A percentile compares a stretch with the other conserved stretches of the same genome.
phyloP scores from a whole-genome alignment of 2,329 filamentous ascomycete species.

The Fusarium anthophilum region DNA sequence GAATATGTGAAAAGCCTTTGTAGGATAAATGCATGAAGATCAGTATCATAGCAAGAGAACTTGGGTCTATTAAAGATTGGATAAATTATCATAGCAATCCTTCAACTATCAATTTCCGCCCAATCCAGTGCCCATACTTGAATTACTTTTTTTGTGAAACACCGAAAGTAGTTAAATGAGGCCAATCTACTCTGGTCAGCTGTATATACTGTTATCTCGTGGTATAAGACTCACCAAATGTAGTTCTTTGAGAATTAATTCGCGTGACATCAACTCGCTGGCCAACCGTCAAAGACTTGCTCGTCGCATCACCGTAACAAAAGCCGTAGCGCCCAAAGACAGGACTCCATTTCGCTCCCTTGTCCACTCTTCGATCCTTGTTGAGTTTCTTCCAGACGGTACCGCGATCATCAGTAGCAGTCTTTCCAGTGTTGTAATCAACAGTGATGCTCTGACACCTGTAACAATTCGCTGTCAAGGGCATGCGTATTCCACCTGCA shows the following conservation, averaged over 20 bases:
- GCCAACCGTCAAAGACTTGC: slow-evolving; percentile 5
- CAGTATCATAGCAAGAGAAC: not conserved
- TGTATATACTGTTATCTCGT: fast-evolving
- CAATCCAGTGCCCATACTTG: not conserved
- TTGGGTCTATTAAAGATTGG: not conserved
- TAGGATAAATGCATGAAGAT: not conserved
- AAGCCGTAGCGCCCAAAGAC: slow-evolving; percentile 40
- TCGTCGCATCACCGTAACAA: slow-evolving; percentile 26
- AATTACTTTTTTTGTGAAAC: slow-evolving; percentile 20
- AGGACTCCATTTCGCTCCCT: slow-evolving; percentile 37
- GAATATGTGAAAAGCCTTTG: too few species aligned
- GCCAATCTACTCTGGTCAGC: slow-evolving; percentile 27
- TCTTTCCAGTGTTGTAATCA: slow-evolving; percentile 34
- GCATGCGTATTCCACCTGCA: slow-evolving; percentile 25
- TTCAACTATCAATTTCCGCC: too few species aligned
- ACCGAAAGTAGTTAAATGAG: slow-evolving; percentile 24
- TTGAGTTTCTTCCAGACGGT: slow-evolving; percentile 40
- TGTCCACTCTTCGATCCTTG: slow-evolving; percentile 37
- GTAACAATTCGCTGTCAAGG: slow-evolving; percentile 35
- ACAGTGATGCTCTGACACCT: slow-evolving; percentile 41
- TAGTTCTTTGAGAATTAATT: slow-evolving; percentile 26
- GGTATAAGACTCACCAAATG: slow-evolving; percentile 21
- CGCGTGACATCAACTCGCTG: slow-evolving; percentile 22
- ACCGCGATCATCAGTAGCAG: slow-evolving; percentile 30
- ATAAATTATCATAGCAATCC: not conserved